Conservation (phyloP, 352 stramenopile species). For the Phytophthora tentaculata region DNA sequence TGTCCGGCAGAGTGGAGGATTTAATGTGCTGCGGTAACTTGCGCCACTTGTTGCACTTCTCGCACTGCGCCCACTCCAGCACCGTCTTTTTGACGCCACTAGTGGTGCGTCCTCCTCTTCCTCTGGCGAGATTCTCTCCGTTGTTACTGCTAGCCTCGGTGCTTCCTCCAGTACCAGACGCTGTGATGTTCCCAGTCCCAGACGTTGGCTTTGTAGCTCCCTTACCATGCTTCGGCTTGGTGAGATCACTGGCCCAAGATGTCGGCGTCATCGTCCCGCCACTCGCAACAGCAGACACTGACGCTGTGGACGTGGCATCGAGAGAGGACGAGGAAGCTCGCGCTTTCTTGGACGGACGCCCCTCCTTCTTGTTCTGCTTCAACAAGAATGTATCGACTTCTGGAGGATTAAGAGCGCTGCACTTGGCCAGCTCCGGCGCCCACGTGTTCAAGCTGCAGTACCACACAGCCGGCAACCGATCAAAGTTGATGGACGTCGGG, state of each 20-base stretch:
- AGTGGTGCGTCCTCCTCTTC: slow-evolving; percentile 27
- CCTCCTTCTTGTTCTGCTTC: slow-evolving; percentile 70
- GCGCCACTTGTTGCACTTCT: slow-evolving; percentile 97
- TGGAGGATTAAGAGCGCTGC: slow-evolving; percentile 65
- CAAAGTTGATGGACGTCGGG: slow-evolving; percentile 89
- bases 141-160: slow-evolving; percentile 8
- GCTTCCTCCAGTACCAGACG: not conserved
- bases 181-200: slow-evolving; percentile 16
- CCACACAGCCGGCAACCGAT: slow-evolving; percentile 91
- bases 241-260: slow-evolving; percentile 26
- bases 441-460: slow-evolving; percentile 86
- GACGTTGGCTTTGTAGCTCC: slow-evolving; percentile 18
- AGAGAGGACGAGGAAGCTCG: slow-evolving; percentile 29
- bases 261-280: slow-evolving; percentile 17
- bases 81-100: slow-evolving; percentile 76
- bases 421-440: slow-evolving; percentile 74
- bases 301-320: slow-evolving; percentile 20
- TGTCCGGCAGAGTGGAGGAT: slow-evolving; percentile 92
- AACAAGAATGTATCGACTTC: slow-evolving; percentile 76
- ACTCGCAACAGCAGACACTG: slow-evolving; percentile 11
- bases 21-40: slow-evolving; percentile 93
- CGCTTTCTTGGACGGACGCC: slow-evolving; percentile 61
- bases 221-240: slow-evolving; percentile 41
- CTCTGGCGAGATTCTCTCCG: slow-evolving; percentile 26
- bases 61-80: slow-evolving; percentile 96